phyloP scores from a whole-genome alignment of 2,329 filamentous ascomycete genomes.

The Didymella keratinophila region DNA sequence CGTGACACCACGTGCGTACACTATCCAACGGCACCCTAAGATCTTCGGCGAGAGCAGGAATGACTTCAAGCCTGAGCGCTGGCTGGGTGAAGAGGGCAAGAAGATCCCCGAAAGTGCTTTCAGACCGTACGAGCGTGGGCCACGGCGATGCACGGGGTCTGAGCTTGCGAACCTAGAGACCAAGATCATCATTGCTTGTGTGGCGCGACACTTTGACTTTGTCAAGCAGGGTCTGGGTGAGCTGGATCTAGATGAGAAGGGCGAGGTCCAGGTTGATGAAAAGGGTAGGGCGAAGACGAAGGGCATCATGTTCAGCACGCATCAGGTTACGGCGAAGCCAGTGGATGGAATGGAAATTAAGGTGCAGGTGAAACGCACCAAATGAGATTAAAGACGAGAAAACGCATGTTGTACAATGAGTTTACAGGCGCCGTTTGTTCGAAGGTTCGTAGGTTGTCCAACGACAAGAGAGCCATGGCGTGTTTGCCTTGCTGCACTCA shows the following conservation, averaged over 20 bases:
- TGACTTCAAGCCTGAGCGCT: constrained; percentile 35
- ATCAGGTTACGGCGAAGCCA: constrained; percentile 25
- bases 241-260: constrained; percentile 19
- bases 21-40: constrained; percentile 28
- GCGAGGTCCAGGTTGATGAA: constrained; percentile 8
- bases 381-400: no score
- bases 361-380: constrained; percentile 8
- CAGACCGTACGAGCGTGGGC: constrained; percentile 62
- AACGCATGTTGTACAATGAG: no score
- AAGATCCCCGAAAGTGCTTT: constrained; percentile 56
- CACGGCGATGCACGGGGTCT: constrained; percentile 63
- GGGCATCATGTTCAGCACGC: constrained; percentile 16
- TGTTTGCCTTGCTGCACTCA: no score
- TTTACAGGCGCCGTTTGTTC: no score
- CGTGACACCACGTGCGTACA: constrained; percentile 24
- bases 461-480: no score
- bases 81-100: constrained; percentile 22
- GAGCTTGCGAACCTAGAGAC: constrained; percentile 62
- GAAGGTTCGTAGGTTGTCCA: no score
- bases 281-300: constrained; percentile 18
- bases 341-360: constrained; percentile 27
- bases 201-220: constrained; percentile 58
- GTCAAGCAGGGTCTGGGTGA: constrained; percentile 35
- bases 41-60: constrained; percentile 26
- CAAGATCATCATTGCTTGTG: constrained; percentile 59